A percentile compares a stretch with the other conserved stretches of the same genome.
phyloP scores from a whole-genome alignment of 2,329 filamentous ascomycete species.

The Exophiala calicioides region DNA sequence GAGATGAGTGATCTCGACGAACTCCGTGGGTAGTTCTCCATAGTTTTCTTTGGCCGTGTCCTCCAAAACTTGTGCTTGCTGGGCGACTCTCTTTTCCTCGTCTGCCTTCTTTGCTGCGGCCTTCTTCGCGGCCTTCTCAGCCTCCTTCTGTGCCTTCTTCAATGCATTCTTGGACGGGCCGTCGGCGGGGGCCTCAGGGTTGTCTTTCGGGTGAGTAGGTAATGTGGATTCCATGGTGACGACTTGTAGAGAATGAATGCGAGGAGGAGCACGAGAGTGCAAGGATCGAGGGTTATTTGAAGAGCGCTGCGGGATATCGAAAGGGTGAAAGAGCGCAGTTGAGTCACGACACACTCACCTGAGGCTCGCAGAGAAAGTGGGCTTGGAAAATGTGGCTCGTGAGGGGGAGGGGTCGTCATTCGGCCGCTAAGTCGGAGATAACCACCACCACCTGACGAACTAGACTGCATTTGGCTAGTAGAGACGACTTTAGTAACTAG shows the following conservation, averaged over 20 bases:
- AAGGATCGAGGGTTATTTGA: slow-evolving; percentile 3
- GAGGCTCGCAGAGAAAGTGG: slow-evolving; percentile 13
- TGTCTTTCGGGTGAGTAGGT: slow-evolving; percentile 28
- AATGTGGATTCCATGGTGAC: slow-evolving; percentile 23
- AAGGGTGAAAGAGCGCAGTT: neutral
- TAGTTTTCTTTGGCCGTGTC: slow-evolving; percentile 77
- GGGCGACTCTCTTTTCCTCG: slow-evolving; percentile 45
- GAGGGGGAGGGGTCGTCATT: too few relatives aligned
- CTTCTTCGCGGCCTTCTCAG: slow-evolving; percentile 86
- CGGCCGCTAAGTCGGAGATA: too few relatives aligned
- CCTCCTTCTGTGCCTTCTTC: slow-evolving; percentile 87
- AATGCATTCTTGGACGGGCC: slow-evolving; percentile 72
- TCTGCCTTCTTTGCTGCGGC: slow-evolving; percentile 31
- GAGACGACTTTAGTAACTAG: too few relatives aligned
- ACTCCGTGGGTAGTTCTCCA: slow-evolving; percentile 64
- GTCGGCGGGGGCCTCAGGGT: slow-evolving; percentile 28
- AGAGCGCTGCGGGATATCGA: neutral
- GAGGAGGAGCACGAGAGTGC: neutral
- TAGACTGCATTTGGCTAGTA: too few relatives aligned
- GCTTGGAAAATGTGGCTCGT: slow-evolving; percentile 11
- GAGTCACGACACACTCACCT: slow-evolving; percentile 9
- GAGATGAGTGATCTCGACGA: slow-evolving; percentile 59
- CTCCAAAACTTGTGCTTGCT: slow-evolving; percentile 27
- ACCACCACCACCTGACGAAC: too few relatives aligned
- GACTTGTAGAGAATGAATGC: neutral